Conservation (phyloP, 2,329 filamentous ascomycete species). For the Podosphaera aphanis region DNA sequence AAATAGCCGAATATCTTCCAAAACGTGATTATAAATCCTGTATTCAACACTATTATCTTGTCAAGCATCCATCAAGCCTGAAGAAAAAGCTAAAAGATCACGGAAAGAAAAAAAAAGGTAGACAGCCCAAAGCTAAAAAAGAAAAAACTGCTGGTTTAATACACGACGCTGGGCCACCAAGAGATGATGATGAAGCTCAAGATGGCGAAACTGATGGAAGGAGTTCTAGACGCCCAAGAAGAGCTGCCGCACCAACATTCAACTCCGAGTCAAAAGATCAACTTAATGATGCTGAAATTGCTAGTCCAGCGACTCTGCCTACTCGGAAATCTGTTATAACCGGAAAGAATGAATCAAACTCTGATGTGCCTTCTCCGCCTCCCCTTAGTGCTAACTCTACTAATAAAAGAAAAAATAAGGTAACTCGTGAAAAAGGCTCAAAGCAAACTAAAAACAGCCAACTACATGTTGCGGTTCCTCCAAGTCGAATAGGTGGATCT, state of each 20-base stretch:
- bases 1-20: slow-evolving; percentile 43
- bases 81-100: slow-evolving; percentile 52
- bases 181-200: slow-evolving; percentile 13
- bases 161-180: slow-evolving; percentile 36
- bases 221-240: slow-evolving; percentile 33
- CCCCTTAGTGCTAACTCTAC: neutral
- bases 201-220: slow-evolving; percentile 26
- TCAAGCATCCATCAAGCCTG: slow-evolving; percentile 50
- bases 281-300: slow-evolving; percentile 34
- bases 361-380: slow-evolving; percentile 6
- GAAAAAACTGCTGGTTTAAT: slow-evolving; percentile 40
- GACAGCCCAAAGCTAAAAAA: slow-evolving; percentile 28
- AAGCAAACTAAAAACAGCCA: slow-evolving; percentile 16
- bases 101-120: slow-evolving; percentile 21
- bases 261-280: slow-evolving; percentile 37
- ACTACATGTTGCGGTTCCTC: slow-evolving; percentile 13
- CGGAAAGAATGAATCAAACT: slow-evolving; percentile 21
- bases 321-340: slow-evolving; percentile 24
- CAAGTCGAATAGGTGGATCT: slow-evolving; percentile 7
- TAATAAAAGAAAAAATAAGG: slow-evolving; percentile 16
- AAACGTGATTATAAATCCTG: slow-evolving; percentile 53
- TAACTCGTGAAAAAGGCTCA: slow-evolving; percentile 11
- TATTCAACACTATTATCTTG: slow-evolving; percentile 71
- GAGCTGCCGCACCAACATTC: slow-evolving; percentile 45
- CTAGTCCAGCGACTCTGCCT: slow-evolving; percentile 33